phyloP scores from a whole-genome alignment of 169 alveolate species.

The Plasmodium vivax region DNA sequence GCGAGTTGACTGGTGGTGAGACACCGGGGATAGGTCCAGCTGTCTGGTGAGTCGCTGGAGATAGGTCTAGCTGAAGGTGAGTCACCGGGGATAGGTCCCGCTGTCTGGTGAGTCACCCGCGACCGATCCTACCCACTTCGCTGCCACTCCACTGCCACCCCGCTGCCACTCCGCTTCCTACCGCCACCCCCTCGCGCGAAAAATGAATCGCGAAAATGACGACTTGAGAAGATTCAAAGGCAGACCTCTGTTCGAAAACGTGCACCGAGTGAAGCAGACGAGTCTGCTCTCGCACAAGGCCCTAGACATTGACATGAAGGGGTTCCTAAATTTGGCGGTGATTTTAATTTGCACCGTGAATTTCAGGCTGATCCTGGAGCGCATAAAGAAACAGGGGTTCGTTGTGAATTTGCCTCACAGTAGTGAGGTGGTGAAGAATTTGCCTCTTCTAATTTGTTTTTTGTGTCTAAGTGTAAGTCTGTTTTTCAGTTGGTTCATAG shows the following conservation, averaged over 20 bases:
- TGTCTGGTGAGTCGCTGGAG: no score
- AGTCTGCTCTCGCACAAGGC: constrained; percentile 84
- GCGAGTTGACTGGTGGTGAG: not conserved
- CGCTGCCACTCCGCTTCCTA: not conserved
- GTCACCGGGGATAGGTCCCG: no score
- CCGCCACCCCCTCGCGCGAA: not conserved
- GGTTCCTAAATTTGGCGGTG: constrained; percentile 89
- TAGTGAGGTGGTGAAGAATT: constrained; percentile 70
- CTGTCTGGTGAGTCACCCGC: no score
- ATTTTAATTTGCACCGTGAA: constrained; percentile 88
- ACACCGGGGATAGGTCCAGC: not conserved
- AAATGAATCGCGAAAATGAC: constrained; percentile 36
- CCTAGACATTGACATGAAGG: constrained; percentile 85
- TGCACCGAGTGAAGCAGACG: constrained; percentile 81
- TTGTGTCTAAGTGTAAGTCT: constrained; percentile 80
- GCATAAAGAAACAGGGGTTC: constrained; percentile 90
- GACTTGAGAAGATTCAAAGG: constrained; percentile 21
- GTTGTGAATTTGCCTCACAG: constrained; percentile 80
- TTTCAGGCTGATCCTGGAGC: constrained; percentile 89
- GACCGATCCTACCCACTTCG: not conserved
- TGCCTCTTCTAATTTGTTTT: constrained; percentile 39
- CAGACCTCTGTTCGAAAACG: constrained; percentile 86
- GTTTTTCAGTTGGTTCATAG: constrained; percentile 86
- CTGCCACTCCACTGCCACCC: no score
- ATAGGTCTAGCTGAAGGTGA: no score